phyloP scores from a whole-genome alignment of 208 protist species.

The Leishmania martiniquensis region DNA sequence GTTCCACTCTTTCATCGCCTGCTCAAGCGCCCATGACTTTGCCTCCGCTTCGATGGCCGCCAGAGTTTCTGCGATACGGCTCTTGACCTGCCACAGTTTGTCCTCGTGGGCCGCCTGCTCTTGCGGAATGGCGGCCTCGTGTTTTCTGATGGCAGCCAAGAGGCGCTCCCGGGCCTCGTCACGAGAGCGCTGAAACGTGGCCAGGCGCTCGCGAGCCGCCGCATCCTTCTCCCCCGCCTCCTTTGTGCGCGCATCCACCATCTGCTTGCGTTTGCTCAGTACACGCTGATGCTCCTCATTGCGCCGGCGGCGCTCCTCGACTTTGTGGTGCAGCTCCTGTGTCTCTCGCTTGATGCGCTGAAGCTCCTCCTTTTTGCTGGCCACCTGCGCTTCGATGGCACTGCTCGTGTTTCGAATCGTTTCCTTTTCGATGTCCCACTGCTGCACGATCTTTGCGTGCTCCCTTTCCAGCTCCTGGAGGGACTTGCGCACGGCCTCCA shows the following conservation, averaged over 20 bases:
- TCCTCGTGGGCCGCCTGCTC: slow-evolving; percentile 56
- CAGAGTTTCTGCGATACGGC: slow-evolving; percentile 47
- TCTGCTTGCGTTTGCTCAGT: slow-evolving; percentile 54
- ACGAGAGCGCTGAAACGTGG: slow-evolving; percentile 45
- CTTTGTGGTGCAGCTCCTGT: slow-evolving; percentile 61
- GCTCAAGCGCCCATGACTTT: slow-evolving; percentile 80
- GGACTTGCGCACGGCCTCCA: slow-evolving; percentile 43
- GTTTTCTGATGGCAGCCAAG: slow-evolving; percentile 43
- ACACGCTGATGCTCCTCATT: slow-evolving; percentile 74
- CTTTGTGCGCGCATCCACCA: slow-evolving; percentile 37
- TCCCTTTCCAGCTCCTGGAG: slow-evolving; percentile 56
- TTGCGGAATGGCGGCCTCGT: slow-evolving; percentile 46
- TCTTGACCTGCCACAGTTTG: slow-evolving; percentile 44
- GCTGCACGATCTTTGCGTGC: slow-evolving; percentile 52
- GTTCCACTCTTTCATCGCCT: slow-evolving; percentile 71
- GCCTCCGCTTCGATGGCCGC: slow-evolving; percentile 64
- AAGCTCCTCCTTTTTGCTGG: slow-evolving; percentile 66
- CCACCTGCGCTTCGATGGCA: slow-evolving; percentile 66
- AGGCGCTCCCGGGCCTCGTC: slow-evolving; percentile 64
- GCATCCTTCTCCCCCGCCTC: slow-evolving; percentile 64
- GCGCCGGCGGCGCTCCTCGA: slow-evolving; percentile 64
- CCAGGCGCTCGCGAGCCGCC: slow-evolving; percentile 43
- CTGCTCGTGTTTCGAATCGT: slow-evolving; percentile 71
- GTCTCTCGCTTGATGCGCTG: slow-evolving; percentile 62
- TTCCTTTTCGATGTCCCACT: slow-evolving; percentile 87